Conservation (phyloP, 2,329 filamentous ascomycete genomes). For the Verticillium klebahnii region DNA sequence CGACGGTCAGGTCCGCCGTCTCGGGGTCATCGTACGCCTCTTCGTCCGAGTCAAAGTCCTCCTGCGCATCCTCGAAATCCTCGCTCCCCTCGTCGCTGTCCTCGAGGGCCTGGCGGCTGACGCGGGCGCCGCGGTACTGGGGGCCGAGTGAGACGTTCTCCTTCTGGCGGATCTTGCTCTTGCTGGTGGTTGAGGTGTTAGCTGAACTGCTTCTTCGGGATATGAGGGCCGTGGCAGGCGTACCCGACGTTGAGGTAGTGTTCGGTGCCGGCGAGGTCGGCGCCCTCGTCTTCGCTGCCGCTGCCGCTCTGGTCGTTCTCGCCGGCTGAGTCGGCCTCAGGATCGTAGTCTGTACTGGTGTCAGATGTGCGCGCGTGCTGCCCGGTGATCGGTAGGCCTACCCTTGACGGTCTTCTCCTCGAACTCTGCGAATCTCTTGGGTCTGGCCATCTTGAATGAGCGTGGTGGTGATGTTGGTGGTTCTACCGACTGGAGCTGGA, state of each 20-base stretch:
- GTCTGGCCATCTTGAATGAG: neutral
- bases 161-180: conserved; percentile 77
- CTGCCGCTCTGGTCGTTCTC: conserved; percentile 40
- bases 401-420: conserved; percentile 13
- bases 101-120: conserved; percentile 65
- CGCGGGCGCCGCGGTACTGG: conserved; percentile 72
- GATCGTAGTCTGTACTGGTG: conserved; percentile 11
- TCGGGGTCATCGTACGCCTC: conserved; percentile 55
- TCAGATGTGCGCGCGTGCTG: neutral
- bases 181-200: conserved; percentile 38
- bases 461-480: neutral
- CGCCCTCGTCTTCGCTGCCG: conserved; percentile 39
- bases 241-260: conserved; percentile 80
- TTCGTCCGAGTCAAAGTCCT: conserved; percentile 29
- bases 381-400: neutral
- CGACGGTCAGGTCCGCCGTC: conserved; percentile 46
- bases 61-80: conserved; percentile 32
- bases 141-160: conserved; percentile 67
- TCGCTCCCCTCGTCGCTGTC: conserved; percentile 48
- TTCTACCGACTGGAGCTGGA: neutral
- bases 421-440: conserved; percentile 8
- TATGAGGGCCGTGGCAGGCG: conserved; percentile 17
- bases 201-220: neutral
- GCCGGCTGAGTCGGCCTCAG: conserved; percentile 10
- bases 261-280: conserved; percentile 65